Base-by-base conservation (phyloP, 768 basidiomycete species). In the Tulasnella sp. region DNA sequence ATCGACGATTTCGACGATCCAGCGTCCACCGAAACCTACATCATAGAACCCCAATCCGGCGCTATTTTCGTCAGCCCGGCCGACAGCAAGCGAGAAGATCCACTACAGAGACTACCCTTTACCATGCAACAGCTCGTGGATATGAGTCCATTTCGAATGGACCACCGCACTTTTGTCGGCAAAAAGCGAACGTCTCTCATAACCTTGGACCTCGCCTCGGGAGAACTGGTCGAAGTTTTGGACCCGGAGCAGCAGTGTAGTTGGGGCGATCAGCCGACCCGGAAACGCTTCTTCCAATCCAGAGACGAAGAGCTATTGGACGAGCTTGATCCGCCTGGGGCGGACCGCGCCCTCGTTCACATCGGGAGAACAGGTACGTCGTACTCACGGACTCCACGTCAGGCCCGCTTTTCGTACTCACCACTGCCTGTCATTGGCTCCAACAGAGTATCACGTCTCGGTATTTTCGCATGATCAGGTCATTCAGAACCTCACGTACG, bases 11-110 rank as follows among this genome's bases (percentile, higher is more conserved):
- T 74, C 68, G 56, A 52, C 48, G 48, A 42, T 71, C 46, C 56
- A 31, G 48, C 85, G 0, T 84, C 86, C 38, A 89, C 91, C 82
- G 94, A 95, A 84, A 89, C 93, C 68, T 99, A 97, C 85, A 92
- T 98, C 80, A 94, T 98, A 76, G 97, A 98, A 83, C 97, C 97
- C 0, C 94, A 96, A 87, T 92, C 94, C 6, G 97, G 97, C 9
- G 93, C 95, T 83, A 94, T 99, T 82, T 99, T 94, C 84, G 91
- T 98, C 80, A 92, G 95, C 86, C 86, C 91, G 8, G 89, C 90
- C 0, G 91, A 92, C 1, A 88, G 88, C 19, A 80, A 62, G 71
- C 80, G 77, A 40, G 71, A 75, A 16, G 89, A 89, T 74, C 90
- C 92, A 2, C 88, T 98, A 58, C 92, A 96, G 83, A 94, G 93